phyloP scores from a whole-genome alignment of 495 filamentous ascomycete species.

The Xanthoparmelia taractica region DNA sequence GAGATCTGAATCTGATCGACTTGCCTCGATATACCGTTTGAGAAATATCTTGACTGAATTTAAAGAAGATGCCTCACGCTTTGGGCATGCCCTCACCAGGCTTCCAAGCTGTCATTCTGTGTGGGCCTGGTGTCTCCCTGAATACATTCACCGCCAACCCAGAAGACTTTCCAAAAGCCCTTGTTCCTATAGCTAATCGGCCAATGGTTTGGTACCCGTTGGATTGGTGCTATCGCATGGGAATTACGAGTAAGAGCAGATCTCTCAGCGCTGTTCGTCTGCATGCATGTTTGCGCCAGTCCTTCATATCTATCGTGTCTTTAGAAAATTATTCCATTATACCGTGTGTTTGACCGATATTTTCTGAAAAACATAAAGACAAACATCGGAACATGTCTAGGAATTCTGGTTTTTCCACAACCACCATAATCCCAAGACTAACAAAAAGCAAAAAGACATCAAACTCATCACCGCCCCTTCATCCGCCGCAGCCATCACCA shows the following conservation, averaged over 20 bases:
- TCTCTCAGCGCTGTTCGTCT: background rate
- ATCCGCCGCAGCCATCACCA: constrained; percentile 59
- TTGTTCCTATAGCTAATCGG: constrained; percentile 86
- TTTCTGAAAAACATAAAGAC: background rate
- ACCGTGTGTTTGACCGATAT: no score
- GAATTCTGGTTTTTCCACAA: background rate
- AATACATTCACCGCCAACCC: constrained; percentile 87
- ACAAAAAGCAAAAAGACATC: constrained; percentile 50
- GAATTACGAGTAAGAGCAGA: constrained; percentile 62
- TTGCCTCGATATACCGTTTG: background rate
- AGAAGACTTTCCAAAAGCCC: constrained; percentile 81
- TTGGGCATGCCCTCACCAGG: constrained; percentile 63
- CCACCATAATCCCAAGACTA: background rate
- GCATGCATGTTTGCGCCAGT: background rate
- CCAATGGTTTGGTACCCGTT: constrained; percentile 95
- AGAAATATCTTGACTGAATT: background rate
- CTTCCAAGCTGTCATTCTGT: constrained; percentile 89
- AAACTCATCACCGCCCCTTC: constrained; percentile 75
- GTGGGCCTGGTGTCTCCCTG: constrained; percentile 82
- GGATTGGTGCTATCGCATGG: constrained; percentile 81
- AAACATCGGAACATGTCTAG: background rate
- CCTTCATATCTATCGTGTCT: no score
- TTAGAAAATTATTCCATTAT: no score
- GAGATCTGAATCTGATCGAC: background rate
- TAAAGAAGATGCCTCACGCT: constrained; percentile 55